Base-by-base conservation (phyloP, 306 rosid species). In the Cicer arietinum region DNA sequence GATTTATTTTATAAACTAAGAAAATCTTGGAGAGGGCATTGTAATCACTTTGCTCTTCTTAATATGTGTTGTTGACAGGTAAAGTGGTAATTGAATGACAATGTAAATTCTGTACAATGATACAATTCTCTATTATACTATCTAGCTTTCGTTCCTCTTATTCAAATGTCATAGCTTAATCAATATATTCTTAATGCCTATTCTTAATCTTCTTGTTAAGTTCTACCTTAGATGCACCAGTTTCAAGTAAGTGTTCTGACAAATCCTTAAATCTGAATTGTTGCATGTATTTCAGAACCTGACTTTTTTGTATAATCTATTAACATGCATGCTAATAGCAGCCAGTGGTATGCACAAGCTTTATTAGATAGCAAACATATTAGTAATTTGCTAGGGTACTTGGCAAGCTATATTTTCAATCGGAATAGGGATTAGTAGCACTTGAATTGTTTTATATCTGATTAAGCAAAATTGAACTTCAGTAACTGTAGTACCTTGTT, bases 271-370 rank as follows among this genome's bases (percentile, higher is more conserved):
- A 40, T 72, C 50, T 18, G 44, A 58, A 57, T 46, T 43, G 7
- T 40, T 51, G 8, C 39, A 7, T 58, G 6, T 17, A 48, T 58
- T 66, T 77, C 51, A 40, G 56, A 71, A 13, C 11, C 59, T 11
- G 44, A 40, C 46, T 75, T 61, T 0, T 43, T 17, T 68, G 37
- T 41, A 68, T 51, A n/a, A 50, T 61, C 62, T 35, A 47, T 40
- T 53, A 62, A 11, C 42, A 14, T n/a, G 67, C 22, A 43, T 61
- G 43, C 25, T 78, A 13, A 43, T 62, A 52, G 73, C 43, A 43
- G 35, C 77, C 52, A 51, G 20, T 61, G 61, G 57, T 52, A 20
- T 56, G 63, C 76, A 50, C 67, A 52, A 76, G 52, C 76, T 17
- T 69, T 51, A 67, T 74, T 17, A 67, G 66, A 39, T 18, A 6